Evolutionary conservation across 805 yeast species (phyloP), one percentile per base, ranked within the genome.

Genomic region (Candida montana): DNA sequence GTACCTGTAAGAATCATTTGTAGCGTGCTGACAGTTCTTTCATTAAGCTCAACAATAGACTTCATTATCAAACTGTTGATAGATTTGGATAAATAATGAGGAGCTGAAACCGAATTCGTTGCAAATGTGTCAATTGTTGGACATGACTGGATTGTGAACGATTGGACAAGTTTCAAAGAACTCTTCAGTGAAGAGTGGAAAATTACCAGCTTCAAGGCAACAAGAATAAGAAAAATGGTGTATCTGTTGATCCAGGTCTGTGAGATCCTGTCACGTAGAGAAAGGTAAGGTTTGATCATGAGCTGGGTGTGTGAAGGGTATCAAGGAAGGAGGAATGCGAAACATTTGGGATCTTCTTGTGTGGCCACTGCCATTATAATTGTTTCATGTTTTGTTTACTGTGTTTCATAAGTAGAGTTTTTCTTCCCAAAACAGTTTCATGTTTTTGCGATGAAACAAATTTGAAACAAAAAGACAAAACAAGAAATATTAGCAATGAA

Each of bases 201-300:
- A 1, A 89, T 55, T 3, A 68, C 50, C 3, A 90, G 52, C 52
- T 88, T 88, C 4, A 85, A 47, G 1, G 79, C 63, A 9, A 83
- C 65, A 2, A 91, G 57, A 0, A 76, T 49, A 12, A 81, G 44
- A 2, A 77, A 53, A 1, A 89, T 44, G 1, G 95, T 72, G 53
- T 75, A 77, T 44, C 77, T 73, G 54, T 87, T 84, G 17, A 85
- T 54, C 77, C 84, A 78, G 8, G 75, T 59, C 52, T 85, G 93
- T 4, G 85, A 71, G 7, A 83, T 49, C 35, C 75, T 57, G 45
- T 82, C 89, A 16, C 59, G 53, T 4, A 78, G 57, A 33, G 67
- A 67, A 30, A 83, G 62, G 52, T 74, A 79, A 16, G 61, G 59
- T 20, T 37, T 41, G 10, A 29, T 26, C 43, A 40, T 40, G 18